Evolutionary conservation across 1,284 basidiomycete species (phyloP).

Genomic region (Melampsora americana): DNA sequence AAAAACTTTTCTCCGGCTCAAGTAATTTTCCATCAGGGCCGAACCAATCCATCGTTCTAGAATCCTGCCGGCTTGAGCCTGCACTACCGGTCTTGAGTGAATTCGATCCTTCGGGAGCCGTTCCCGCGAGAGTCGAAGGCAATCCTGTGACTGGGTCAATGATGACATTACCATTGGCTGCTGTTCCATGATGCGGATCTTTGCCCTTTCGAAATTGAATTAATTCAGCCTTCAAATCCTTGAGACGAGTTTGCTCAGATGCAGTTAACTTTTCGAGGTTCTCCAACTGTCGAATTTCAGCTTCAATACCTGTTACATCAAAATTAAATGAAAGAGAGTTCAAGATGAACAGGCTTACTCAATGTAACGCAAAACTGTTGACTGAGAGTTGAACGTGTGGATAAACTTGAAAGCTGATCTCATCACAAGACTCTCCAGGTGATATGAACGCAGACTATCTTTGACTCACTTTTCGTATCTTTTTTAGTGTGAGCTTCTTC

Average conservation of each 20-base stretch:
- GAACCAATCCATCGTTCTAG: conserved; percentile 39
- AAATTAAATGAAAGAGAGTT: background rate
- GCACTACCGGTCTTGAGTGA: background rate
- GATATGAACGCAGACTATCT: background rate
- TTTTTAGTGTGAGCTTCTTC: conserved; percentile 38
- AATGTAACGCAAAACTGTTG: background rate
- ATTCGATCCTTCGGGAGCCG: background rate
- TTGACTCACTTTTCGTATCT: conserved; percentile 26
- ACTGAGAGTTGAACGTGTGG: background rate
- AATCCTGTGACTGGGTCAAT: conserved; percentile 39
- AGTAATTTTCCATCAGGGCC: conserved; percentile 41
- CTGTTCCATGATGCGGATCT: background rate
- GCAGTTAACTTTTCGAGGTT: conserved; percentile 12
- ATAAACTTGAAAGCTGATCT: background rate
- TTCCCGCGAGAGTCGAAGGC: background rate
- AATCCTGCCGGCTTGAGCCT: background rate
- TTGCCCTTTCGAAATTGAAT: conserved; percentile 22
- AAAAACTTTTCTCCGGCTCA: conserved; percentile 52
- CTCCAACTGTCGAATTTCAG: conserved; percentile 43
- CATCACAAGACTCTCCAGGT: background rate
- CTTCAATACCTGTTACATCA: conserved; percentile 27
- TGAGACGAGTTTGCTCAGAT: conserved; percentile 33
- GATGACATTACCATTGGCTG: conserved; percentile 18
- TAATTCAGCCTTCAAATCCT: conserved; percentile 23
- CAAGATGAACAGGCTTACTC: conserved; percentile 5